Conservation (phyloP, 164 flowering plant species). For the Chimonanthus praecox region DNA sequence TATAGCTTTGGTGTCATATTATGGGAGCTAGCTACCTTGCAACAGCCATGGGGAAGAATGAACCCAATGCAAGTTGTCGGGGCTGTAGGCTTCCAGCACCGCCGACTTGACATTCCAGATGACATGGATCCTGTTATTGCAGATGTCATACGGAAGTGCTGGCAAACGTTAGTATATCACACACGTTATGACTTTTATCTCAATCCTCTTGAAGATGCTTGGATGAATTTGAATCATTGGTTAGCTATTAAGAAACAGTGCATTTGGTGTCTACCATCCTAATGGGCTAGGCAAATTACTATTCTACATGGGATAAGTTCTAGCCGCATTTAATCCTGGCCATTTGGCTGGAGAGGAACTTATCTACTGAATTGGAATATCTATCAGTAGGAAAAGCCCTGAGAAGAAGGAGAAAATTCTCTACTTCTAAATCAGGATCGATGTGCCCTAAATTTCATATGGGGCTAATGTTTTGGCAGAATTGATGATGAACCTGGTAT, state of each 20-base stretch:
- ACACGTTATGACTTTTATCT: too few species aligned
- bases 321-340: not conserved
- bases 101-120: slow-evolving; percentile 89
- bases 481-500: too few species aligned
- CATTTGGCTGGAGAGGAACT: not conserved
- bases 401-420: not conserved
- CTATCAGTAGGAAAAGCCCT: not conserved
- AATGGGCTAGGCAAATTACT: not conserved
- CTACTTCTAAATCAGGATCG: not conserved
- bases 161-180: slow-evolving; percentile 81
- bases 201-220: too few species aligned
- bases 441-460: not conserved
- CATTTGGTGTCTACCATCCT: not conserved
- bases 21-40: slow-evolving; percentile 91
- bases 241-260: not conserved
- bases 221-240: not conserved
- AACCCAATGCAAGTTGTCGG: slow-evolving; percentile 99
- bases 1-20: slow-evolving; percentile 89
- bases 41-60: slow-evolving; percentile 98
- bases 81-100: slow-evolving; percentile 95
- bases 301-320: not conserved
- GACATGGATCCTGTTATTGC: slow-evolving; percentile 74
- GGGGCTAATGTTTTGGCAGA: not conserved
- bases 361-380: not conserved
- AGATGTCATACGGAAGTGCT: slow-evolving; percentile 70